Base-by-base conservation (phyloP, 164 flowering plant genomes). In the Liquidambar formosana region DNA sequence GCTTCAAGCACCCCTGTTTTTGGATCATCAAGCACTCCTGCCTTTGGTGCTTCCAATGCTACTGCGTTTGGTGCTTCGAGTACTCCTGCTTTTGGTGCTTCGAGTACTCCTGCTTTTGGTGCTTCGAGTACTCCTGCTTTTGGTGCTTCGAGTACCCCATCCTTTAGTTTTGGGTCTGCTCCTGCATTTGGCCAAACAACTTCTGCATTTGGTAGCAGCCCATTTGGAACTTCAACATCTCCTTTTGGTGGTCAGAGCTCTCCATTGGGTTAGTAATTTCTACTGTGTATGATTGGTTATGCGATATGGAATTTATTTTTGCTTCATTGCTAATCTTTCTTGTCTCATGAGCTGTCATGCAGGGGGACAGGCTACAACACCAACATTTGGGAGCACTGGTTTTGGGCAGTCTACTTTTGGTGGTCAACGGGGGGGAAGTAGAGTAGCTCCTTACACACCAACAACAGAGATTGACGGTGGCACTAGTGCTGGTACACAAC, bases 371-470 rank as follows among this genome's bases (percentile, higher is more conserved):
- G 51, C 90, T 43, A 71, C 94, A 44, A 75, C 96, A 5, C 82
- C 89, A 15, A 18, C 94, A 44, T 86, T 90, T 81, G 94, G 91
- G n/a, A 79, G 67, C 71, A 46, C 85, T 47, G 83, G 78, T 61
- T 86, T 89, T 81, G 90, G 89, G 26, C 93, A 87, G 73, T 61
- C 89, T 65, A 72, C 73, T 69, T 84, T 90, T 77, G 95, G 89
- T 15, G 87, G 82, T 45, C 94, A 87, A 72, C 92, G 87, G 63
- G 92, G 88, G 47, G 99, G 99, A 60, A 90, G 86, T 76, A 80
- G 99, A 71, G 86, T 85, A 26, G 79, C 87, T 22, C 51, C 93
- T 54, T 96, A 86, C 79, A 57, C 86, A 27, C 78, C 89, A 27
- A 90, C 96, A 33, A 57, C 87, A 52, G 99, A 93, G 68, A 77